Evolutionary conservation across 768 basidiomycete genomes (phyloP), one percentile per base, ranked within the genome.

Genomic region (Amanita molliuscula): DNA sequence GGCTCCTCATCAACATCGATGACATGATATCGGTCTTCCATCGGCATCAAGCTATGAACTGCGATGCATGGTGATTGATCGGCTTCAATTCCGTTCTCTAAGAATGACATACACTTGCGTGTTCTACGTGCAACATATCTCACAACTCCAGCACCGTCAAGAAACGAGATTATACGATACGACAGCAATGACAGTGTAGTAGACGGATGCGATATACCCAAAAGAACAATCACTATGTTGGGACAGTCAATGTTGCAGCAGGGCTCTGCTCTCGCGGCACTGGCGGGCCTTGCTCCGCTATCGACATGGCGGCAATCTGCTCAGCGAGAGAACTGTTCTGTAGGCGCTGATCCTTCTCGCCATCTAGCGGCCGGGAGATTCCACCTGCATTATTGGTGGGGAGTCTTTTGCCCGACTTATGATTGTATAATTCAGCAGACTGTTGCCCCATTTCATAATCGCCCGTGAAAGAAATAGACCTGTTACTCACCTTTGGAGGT

Each of bases 401-500:
- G 43, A 59, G 48, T n/a, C 63, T 57, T 34, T 60, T 56, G 28
- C 60, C 56, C 16, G 63, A 36, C 56, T 67, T 69, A 6, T 67
- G 67, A 48, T 69, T 69, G 44, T 59, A 68, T 26, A 68, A 57
- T 53, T 71, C 67, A 6, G 59, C 55, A 8, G 61, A 62, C 65
- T 66, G 44, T 10, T 20, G 16, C 23, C 31, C 5, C 18, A 47
- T 6, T 6, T 10, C 31, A 18, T 16, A 3, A 20, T 33, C 10
- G 29, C 15, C 2, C 53, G 59, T 44, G 54, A 25, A 5, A 6
- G 9, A 5, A n/a, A 28, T 15, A 15, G 21, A 16, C 3, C 8
- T 3, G 31, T 8, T 16, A 29, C 40, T n/a, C 4, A 73, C 73
- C 63, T 72, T 81, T 13, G 69, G 70, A 3, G 68, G 69, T 1